These are phyloP conservation scores for Syncephalis fuscata DNA, from an alignment of 371 early-diverging fungal species.

Conservation along the genomic window DNA sequence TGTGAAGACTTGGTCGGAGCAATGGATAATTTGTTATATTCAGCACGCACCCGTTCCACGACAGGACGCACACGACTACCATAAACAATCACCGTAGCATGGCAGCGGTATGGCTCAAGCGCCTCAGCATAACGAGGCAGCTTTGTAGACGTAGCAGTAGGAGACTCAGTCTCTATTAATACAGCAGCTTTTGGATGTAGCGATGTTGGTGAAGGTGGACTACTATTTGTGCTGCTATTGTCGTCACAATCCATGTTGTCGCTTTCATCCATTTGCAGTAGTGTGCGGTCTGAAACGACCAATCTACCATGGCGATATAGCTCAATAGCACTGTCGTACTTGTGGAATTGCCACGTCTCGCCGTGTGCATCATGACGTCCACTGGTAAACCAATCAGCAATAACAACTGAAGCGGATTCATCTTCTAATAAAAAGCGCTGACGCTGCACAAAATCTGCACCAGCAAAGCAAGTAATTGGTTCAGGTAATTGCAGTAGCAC, in stretches of 20 bases:
- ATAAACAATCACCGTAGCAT: constrained; percentile 16
- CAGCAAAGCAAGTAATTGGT: constrained; percentile 54
- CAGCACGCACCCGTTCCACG: constrained; percentile 2
- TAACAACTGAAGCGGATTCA: constrained; percentile 27
- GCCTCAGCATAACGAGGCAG: no score
- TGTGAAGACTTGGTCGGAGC: not conserved
- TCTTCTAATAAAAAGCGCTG: constrained; percentile 26
- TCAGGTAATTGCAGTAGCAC: constrained; percentile 43
- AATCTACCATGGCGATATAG: not conserved
- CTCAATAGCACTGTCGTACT: not conserved
- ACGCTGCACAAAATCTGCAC: constrained; percentile 36
- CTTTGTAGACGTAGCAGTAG: no score
- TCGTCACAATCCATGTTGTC: no score
- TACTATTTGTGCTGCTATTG: no score
- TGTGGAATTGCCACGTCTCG: constrained; percentile 45
- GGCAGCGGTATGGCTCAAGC: constrained; percentile 14
- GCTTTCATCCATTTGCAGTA: no score
- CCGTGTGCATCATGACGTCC: constrained; percentile 21
- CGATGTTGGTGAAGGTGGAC: no score
- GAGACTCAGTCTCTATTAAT: no score
- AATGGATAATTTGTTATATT: constrained; percentile 11
- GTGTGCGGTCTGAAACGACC: not conserved
- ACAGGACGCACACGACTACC: constrained; percentile 11
- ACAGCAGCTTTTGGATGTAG: no score
- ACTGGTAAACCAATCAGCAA: constrained; percentile 64